Conservation (phyloP, 345 rosid genomes). For the Conringia planisiliqua region DNA sequence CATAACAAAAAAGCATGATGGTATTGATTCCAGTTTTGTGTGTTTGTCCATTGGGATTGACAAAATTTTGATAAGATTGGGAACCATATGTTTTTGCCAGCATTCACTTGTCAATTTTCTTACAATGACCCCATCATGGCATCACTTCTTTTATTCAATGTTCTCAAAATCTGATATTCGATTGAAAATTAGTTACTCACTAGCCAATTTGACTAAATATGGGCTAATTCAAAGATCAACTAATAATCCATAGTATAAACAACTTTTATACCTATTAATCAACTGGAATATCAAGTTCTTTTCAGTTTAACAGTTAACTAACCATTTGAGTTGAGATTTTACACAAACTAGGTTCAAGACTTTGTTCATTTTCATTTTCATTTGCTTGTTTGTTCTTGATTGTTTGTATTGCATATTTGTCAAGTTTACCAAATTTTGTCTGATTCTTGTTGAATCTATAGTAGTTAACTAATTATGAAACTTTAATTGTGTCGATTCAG, state of each 20-base stretch:
- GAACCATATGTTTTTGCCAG: conserved; percentile 31
- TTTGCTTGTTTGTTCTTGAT: conserved; percentile 7
- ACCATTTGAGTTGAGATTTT: background rate
- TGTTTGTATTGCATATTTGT: conserved; percentile 7
- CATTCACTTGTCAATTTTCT: conserved; percentile 28
- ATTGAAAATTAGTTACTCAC: background rate
- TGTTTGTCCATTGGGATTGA: conserved; percentile 27
- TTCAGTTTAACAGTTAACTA: background rate
- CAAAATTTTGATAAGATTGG: conserved; percentile 24
- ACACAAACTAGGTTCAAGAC: background rate
- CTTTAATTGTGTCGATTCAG: background rate
- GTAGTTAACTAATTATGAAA: background rate
- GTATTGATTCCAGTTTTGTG: conserved; percentile 34
- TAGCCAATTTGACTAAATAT: background rate
- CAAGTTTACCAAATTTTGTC: conserved; percentile 25
- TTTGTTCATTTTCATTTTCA: background rate
- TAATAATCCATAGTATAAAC: background rate
- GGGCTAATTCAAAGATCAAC: background rate
- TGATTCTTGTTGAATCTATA: conserved; percentile 21
- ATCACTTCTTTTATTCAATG: background rate
- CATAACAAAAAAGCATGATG: conserved; percentile 32
- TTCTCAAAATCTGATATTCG: background rate
- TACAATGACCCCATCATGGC: conserved; percentile 15
- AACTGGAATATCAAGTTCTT: background rate
- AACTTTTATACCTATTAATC: background rate